A percentile compares a stretch with the other conserved stretches of the same genome.
These are phyloP conservation scores for Mitragyna speciosa DNA, from an alignment of 257 asterid species.

Conservation along the genomic window DNA sequence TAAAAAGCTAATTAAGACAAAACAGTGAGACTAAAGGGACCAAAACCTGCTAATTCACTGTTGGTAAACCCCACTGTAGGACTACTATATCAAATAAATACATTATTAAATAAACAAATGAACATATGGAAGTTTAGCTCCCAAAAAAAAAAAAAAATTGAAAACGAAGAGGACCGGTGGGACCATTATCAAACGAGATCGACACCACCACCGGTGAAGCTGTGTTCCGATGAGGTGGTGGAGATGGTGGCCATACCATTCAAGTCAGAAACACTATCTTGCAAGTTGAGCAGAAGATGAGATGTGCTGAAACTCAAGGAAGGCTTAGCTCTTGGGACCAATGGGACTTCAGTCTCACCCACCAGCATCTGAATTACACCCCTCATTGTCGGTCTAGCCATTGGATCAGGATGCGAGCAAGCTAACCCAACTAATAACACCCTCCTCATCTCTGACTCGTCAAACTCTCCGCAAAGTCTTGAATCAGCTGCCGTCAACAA, in stretches of 20 bases:
- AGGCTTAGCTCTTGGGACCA: conserved; percentile 67
- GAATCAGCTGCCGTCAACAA: conserved; percentile 54
- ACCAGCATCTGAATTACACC: conserved; percentile 71
- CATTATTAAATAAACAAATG: not conserved
- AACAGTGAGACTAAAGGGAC: not conserved
- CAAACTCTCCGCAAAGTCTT: conserved; percentile 52
- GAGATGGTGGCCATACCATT: conserved; percentile 65
- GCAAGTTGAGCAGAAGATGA: conserved; percentile 58
- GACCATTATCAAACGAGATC: conserved; percentile 22
- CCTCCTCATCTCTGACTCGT: conserved; percentile 59
- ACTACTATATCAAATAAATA: not conserved
- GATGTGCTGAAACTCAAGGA: conserved; percentile 67
- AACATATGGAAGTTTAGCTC: not conserved
- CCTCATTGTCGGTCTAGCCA: conserved; percentile 76
- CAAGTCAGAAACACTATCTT: conserved; percentile 75
- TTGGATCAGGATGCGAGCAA: conserved; percentile 78
- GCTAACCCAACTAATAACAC: conserved; percentile 63
- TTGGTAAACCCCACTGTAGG: not conserved
- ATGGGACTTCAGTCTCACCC: conserved; percentile 67
- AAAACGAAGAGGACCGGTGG: not conserved
- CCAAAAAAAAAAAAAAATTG: not conserved
- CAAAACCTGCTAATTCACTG: not conserved
- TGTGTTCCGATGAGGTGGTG: conserved; percentile 60
- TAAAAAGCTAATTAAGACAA: no score
- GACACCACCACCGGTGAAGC: conserved; percentile 44